A percentile compares a stretch with the other conserved stretches of the same genome.
Conservation (phyloP, 495 filamentous ascomycete species). For the Platismatia glauca region DNA sequence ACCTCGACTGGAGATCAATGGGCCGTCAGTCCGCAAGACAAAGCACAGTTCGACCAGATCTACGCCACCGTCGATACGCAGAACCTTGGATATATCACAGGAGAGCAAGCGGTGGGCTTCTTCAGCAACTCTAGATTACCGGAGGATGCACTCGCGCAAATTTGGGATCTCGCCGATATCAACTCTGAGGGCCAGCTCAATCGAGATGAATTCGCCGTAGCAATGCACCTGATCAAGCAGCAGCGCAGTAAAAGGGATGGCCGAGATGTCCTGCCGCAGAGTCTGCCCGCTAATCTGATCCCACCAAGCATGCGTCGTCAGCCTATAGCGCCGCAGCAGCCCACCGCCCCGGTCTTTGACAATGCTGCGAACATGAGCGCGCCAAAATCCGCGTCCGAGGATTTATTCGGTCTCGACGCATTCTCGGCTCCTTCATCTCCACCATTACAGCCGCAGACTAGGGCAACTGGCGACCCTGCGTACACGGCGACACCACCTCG, state of each 20-base stretch:
- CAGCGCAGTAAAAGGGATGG: constrained; percentile 65
- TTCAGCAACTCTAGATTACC: constrained; percentile 85
- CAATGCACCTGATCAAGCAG: constrained; percentile 92
- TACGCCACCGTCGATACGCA: constrained; percentile 73
- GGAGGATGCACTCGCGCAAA: constrained; percentile 85
- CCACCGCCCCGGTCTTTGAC: constrained; percentile 44
- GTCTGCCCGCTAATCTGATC: constrained; percentile 69
- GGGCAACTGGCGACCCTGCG: constrained; percentile 50
- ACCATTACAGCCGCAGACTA: constrained; percentile 55
- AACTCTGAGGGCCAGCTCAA: constrained; percentile 77
- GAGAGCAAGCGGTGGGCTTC: constrained; percentile 90
- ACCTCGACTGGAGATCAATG: constrained; percentile 66
- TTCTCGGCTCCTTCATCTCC: constrained; percentile 44
- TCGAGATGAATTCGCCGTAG: constrained; percentile 89
- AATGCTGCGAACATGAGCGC: constrained; percentile 36
- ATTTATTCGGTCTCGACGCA: constrained; percentile 82
- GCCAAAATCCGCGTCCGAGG: constrained; percentile 74
- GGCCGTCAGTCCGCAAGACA: constrained; percentile 74
- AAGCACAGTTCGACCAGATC: constrained; percentile 73
- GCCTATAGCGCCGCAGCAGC: constrained; percentile 40
- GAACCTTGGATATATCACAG: constrained; percentile 73
- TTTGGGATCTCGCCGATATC: constrained; percentile 97
- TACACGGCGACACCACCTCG: constrained; percentile 34
- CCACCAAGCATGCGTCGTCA: constrained; percentile 82
- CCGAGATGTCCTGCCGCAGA: constrained; percentile 51